Base-by-base conservation (phyloP, 805 yeast genomes). In the Sungouiella thailandica region DNA sequence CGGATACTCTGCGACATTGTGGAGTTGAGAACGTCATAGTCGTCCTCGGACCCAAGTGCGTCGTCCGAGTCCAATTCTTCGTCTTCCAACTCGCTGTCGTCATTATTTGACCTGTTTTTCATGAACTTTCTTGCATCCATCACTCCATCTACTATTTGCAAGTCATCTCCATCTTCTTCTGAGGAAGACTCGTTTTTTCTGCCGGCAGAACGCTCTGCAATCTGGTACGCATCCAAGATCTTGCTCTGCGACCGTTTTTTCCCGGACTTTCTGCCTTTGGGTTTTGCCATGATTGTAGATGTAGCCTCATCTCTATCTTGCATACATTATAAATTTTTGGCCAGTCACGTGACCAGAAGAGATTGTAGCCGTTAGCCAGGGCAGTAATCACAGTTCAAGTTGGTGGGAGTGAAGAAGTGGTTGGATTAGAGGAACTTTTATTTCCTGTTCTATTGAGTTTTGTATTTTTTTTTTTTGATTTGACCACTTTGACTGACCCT, bases 61-160 rank as follows among this genome's bases (percentile, higher is more conserved):
- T 83, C 96, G 55, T 88, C 96, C 1, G 95, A 85, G 47, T 82
- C 86, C 29, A 83, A 64, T 40, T 83, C 84, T 50, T 78, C 84
- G 48, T 78, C 83, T 30, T 66, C 76, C 42, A 76, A 63, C 4
- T 50, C 58, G 23, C 49, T 55, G 28, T 45, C 50, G 27, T 41
- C 47, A 20, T 46, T 51, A 14, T 39, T 44, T 7, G 22, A 7
- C 16, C 33, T 49, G 12, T 41, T 42, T 20, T 52, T 53, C 28
- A 62, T 40, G 36, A 65, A 56, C 30, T 49, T 58, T 13, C 68
- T 52, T 12, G 72, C 70, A 52, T 65, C 65, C 53, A 67, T 42
- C 7, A 67, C 45, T n/a, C 72, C 70, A 32, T 56, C 65, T 10
- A 49, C 44, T 7, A 62, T 55, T 16, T 46, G 50, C 19, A 50